Conservation (phyloP, 139 green algal genomes). For the Ettlia oleoabundans region DNA sequence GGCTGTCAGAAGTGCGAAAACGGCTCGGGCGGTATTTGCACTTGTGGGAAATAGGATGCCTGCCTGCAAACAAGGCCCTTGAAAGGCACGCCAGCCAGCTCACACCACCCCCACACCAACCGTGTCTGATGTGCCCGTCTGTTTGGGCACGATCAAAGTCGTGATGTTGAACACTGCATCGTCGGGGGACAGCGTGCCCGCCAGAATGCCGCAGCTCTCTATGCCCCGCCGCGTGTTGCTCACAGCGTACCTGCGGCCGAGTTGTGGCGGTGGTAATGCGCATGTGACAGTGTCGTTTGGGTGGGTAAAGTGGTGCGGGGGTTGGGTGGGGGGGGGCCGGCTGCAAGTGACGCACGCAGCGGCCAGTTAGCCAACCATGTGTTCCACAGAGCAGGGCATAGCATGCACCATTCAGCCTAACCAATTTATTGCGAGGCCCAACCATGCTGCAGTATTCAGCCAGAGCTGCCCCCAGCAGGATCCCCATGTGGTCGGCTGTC, state of each 20-base stretch:
- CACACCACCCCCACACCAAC: constrained; percentile 52
- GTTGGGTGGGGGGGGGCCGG: too few species aligned
- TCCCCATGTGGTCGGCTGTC: too few species aligned
- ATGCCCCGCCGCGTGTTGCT: constrained; percentile 77
- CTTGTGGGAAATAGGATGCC: too few species aligned
- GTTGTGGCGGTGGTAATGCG: background rate
- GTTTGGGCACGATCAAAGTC: constrained; percentile 94
- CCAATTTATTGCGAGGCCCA: too few species aligned
- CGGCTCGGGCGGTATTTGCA: too few species aligned
- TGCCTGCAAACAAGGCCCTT: too few species aligned
- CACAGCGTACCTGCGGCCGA: constrained; percentile 47
- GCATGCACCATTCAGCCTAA: background rate
- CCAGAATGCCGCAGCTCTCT: constrained; percentile 92
- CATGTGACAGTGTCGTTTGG: background rate
- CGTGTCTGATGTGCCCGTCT: constrained; percentile 85
- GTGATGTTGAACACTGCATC: constrained; percentile 84
- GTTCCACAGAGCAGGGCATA: background rate
- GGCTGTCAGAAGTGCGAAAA: too few species aligned
- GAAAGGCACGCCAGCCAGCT: too few species aligned
- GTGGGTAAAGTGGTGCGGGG: too few species aligned
- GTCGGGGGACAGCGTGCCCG: constrained; percentile 69
- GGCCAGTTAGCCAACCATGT: background rate
- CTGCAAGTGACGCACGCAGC: background rate
- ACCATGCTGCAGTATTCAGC: too few species aligned
- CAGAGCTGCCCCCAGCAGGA: too few species aligned